phyloP scores from a whole-genome alignment of 306 rosid genomes.

The Carpinus viminea region DNA sequence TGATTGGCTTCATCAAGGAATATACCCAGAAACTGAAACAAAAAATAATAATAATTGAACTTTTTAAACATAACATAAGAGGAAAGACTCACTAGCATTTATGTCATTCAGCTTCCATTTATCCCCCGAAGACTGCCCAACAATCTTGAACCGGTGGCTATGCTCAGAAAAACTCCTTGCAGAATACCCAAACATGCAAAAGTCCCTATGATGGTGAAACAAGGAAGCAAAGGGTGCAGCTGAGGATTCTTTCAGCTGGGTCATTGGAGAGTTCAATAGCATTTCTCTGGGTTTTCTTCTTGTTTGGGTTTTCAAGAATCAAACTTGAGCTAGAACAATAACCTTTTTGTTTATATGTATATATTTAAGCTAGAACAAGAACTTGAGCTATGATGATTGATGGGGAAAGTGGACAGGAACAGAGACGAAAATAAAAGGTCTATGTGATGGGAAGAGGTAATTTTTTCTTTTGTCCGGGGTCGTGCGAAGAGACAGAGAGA shows the following conservation, averaged over 20 bases:
- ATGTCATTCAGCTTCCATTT: slow-evolving; percentile 69
- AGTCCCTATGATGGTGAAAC: slow-evolving; percentile 27
- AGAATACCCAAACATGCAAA: slow-evolving; percentile 33
- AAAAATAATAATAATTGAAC: background rate
- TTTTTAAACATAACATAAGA: background rate
- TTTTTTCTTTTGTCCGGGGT: no score
- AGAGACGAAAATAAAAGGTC: no score
- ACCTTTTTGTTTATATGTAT: no score
- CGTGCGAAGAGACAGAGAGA: no score
- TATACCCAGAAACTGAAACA: background rate
- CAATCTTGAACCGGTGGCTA: slow-evolving; percentile 56
- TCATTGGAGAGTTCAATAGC: slow-evolving; percentile 49
- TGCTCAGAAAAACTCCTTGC: slow-evolving; percentile 35
- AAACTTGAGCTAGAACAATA: background rate
- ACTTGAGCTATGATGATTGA: background rate
- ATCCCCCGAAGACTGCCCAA: slow-evolving; percentile 59
- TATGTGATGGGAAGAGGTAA: no score
- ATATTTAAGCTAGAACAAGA: background rate
- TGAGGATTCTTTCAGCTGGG: slow-evolving; percentile 41
- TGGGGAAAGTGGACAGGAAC: background rate
- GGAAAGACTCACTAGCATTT: slow-evolving; percentile 46
- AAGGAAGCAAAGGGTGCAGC: slow-evolving; percentile 37
- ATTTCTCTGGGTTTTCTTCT: slow-evolving; percentile 21
- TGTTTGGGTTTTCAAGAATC: slow-evolving; percentile 25
- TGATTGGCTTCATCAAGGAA: background rate